phyloP scores from a whole-genome alignment of 768 basidiomycete species.

The Chalciporus piperatus region DNA sequence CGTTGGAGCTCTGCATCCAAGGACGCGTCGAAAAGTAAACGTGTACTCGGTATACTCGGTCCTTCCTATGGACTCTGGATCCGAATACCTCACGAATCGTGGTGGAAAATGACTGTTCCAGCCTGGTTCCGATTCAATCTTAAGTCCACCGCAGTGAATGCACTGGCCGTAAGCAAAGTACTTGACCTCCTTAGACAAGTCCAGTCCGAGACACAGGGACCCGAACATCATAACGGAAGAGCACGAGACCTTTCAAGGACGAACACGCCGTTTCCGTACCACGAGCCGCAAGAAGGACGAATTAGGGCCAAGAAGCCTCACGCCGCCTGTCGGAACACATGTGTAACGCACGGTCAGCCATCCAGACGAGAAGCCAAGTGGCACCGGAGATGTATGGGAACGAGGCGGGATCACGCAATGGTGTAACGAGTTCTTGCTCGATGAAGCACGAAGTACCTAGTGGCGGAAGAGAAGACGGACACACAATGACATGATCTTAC shows the following conservation, averaged over 20 bases:
- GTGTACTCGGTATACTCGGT: neutral
- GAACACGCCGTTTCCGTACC: slow-evolving; percentile 2
- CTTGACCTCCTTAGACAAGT: neutral
- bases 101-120: neutral
- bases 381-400: slow-evolving; percentile 6
- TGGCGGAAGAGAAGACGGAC: neutral
- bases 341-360: neutral
- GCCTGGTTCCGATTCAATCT: neutral
- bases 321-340: neutral
- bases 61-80: neutral
- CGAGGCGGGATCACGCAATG: slow-evolving; percentile 2
- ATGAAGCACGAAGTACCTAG: neutral
- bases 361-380: neutral
- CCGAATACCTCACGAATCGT: neutral
- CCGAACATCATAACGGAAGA: neutral
- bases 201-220: neutral
- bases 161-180: neutral
- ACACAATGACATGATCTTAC: neutral
- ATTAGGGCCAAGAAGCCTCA: slow-evolving; percentile 1
- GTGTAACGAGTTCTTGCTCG: neutral
- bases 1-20: neutral
- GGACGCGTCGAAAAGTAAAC: neutral
- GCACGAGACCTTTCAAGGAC: neutral
- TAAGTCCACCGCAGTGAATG: neutral
- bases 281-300: neutral